Evolutionary conservation across 1,284 basidiomycete species (phyloP), one percentile per base, ranked within the genome.

Genomic region (Vanrija sp.): DNA sequence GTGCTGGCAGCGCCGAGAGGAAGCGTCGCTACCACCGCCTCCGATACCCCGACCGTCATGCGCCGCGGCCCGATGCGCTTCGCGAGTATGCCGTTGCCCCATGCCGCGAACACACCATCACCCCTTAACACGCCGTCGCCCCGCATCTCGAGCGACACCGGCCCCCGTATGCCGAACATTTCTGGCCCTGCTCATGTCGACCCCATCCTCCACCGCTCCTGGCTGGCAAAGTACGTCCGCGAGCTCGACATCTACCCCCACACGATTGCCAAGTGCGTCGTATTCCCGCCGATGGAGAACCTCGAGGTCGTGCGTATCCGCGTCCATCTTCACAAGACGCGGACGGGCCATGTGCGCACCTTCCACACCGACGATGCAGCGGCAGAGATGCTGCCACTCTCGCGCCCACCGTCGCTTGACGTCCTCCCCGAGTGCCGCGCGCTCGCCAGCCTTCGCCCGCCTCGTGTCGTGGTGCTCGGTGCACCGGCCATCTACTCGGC

Each of bases 191-290:
- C 34, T 12, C 34, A 8, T 12, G 34, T 34, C 14, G 34, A 34
- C 34, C 34, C 34, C 34, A 12, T 34, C 34, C 34, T 34, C 34
- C 34, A 34, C 14, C 34, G 34, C 34, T 34, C 34, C 34, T 47
- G 42, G 40, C 50, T 52, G 3, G 5, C 23, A 18, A 21, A 38
- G 10, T 26, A 26, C 25, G 54, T 56, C 7, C 42, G 26, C 9
- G 21, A 38, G 6, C 38, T 56, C 16, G 50, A 56, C 18, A 18
- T 56, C 15, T 34, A n/a, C 26, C 23, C 46, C 1, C 54, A 56
- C 50, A n/a, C 34, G 9, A 52, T 46, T 10, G 4, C 9, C 15
- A 6, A 23, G 5, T 56, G 54, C 26, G 29, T 46, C 3, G 8
- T 18, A 1, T 42, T 56, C 14, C 50, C 54, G 34, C 19, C 28